Evolutionary conservation across 208 protist genomes (phyloP), one percentile per base, ranked within the genome.

Genomic region (Leishmania gerbilli): DNA sequence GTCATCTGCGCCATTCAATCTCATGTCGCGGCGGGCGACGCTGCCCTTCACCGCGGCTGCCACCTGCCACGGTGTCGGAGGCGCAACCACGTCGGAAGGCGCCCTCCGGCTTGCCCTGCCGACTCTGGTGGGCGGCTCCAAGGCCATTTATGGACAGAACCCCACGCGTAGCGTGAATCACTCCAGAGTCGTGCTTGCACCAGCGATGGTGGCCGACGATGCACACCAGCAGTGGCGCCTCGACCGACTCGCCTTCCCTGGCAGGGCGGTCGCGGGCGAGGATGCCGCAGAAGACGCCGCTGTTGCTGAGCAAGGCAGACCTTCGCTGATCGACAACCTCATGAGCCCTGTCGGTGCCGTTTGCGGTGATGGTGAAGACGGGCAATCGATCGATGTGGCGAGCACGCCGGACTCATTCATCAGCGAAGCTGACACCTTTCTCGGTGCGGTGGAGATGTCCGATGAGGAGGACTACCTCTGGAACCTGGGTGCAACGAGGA

Each of bases 11-110:
- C 40, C 74, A 45, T 53, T 53, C 8, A 40, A n/a, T 31, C 40
- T 27, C 21, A 27, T 34, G 40, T 24, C n/a, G 8, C 74, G 74
- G 56, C 74, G 74, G 37, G 55, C 34, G 19, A 77, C 74, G 56
- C 56, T 77, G 74, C 74, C 74, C 19, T 77, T 77, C 40, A 9
- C 47, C 47, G 72, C 51, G 19, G 51, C 45, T 47, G 51, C 8
- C 72, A 56, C 51, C 15, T 27, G 51, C 51, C 17, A 45, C 72
- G 13, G 51, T 9, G 74, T 37, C 56, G 74, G 56, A 15, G 40
- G 42, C 53, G 21, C 21, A 7, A 31, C 34, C 27, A 21, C 56
- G 13, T 56, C 31, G 27, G 47, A 67, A 37, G 56, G 40, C 74
- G 27, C 5, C 49, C n/a, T 34, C 11, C 74, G 56, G 34, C 19